A percentile compares a stretch with the other conserved stretches of the same genome.
phyloP scores from a whole-genome alignment of 305 asterid genomes.

The Solanum aculeatissimum region DNA sequence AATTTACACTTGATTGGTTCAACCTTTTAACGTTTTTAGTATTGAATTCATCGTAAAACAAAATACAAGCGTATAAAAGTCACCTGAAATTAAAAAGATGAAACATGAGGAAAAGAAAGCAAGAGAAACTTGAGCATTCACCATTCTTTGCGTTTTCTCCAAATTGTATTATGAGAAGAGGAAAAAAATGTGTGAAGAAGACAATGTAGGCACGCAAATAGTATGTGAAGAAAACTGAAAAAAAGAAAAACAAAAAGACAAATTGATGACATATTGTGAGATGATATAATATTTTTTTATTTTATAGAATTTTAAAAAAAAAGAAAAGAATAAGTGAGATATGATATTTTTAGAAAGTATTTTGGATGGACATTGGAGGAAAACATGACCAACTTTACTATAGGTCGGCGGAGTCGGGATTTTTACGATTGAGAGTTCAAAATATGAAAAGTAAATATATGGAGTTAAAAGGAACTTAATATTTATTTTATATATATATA shows the following conservation, averaged over 20 bases:
- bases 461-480: too few relatives aligned
- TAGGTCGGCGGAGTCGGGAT: not conserved
- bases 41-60: not conserved
- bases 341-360: not conserved
- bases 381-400: not conserved
- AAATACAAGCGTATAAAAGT: not conserved
- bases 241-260: not conserved
- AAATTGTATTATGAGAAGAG: not conserved
- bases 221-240: too few relatives aligned
- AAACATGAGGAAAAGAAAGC: not conserved
- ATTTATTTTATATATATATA: too few relatives aligned
- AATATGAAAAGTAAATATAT: too few relatives aligned
- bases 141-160: constrained; percentile 6
- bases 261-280: not conserved
- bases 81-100: constrained; percentile 9
- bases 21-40: not conserved
- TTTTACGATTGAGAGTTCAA: too few relatives aligned
- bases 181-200: not conserved
- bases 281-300: not conserved
- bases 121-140: not conserved
- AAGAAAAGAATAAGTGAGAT: too few relatives aligned
- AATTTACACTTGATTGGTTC: not conserved
- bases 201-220: not conserved
- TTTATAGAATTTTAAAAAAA: too few relatives aligned
- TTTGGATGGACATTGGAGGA: not conserved